Base-by-base conservation (phyloP, 257 asterid species). In the Craterostigma plantagineum region DNA sequence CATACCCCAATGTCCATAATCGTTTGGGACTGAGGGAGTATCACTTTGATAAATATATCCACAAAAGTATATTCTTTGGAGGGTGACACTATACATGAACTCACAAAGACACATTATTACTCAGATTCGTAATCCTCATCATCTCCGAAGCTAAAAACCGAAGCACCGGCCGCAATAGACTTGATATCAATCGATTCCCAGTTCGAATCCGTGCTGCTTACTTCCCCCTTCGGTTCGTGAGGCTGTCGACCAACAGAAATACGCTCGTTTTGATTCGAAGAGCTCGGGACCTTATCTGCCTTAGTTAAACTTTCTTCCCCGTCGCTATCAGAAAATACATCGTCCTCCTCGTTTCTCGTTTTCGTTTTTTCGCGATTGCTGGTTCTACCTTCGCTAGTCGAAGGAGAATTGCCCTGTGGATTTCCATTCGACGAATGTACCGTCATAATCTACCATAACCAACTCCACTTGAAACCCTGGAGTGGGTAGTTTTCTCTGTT, bases 131-230 rank as follows among this genome's bases (percentile, higher is more conserved):
- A 64, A 51, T 87, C 95, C 54, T 87, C 93, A 18, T 86, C 97
- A 2, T 82, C 95, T 58, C 95, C 98, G 33, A 87, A 87, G 51
- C 82, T 79, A 69, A 87, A 87, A 58, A 87, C n/a, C 4, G 98
- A 87, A 52, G 95, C 98, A 64, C 81, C 98, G 18, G 98, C 98
- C 48, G 98, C 98, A 23, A 87, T 87, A 54, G 98, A 82, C 63
- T 82, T 82, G 50, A 87, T 76, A 54, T 76, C 95, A 16, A 75
- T 66, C 7, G 95, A 61, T 40, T 69, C 78, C 62, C 77, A 27
- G 66, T 70, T 69, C 27, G 86, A 73, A 44, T 69, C 56, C 16
- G 59, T 10, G 42, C 63, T 43, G 17, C 62, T 23, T 52, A 55
- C 60, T 42, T 72, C 67, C 3, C 7, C 40, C 53, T 72, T 74